A percentile compares a stretch with the other conserved stretches of the same genome.
Evolutionary conservation across 2,329 filamentous ascomycete genomes (phyloP).

Genomic region (Pseudofabraea citricarpa): DNA sequence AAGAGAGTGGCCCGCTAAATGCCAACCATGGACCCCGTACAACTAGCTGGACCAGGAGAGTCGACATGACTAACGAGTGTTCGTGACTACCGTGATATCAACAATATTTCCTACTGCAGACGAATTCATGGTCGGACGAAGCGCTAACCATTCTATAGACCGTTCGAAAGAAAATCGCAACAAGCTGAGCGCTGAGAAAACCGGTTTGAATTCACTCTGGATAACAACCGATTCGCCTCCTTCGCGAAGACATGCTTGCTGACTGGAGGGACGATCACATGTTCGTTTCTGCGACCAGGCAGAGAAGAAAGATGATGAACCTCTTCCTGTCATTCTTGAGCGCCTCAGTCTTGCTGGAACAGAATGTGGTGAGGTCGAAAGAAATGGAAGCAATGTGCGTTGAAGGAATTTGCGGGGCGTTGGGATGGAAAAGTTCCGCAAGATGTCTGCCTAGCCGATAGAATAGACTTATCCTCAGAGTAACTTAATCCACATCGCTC

Average conservation of each 20-base stretch:
- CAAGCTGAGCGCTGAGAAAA: conserved; percentile 21
- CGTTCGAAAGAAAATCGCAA: conserved; percentile 43
- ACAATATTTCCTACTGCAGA: conserved; percentile 61
- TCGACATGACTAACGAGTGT: conserved; percentile 72
- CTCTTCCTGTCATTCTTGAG: conserved; percentile 33
- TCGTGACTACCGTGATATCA: conserved; percentile 53
- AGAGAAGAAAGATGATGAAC: conserved; percentile 42
- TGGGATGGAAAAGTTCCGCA: conserved; percentile 40
- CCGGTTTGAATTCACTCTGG: conserved; percentile 44
- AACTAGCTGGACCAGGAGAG: conserved; percentile 50
- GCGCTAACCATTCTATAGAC: conserved; percentile 49
- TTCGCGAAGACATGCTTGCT: conserved; percentile 66
- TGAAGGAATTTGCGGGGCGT: conserved; percentile 36
- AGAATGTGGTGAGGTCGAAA: conserved; percentile 11
- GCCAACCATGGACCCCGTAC: conserved; percentile 19
- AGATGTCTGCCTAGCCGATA: conserved; percentile 25
- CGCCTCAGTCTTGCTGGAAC: conserved; percentile 15
- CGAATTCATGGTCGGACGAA: conserved; percentile 55
- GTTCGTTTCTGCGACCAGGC: conserved; percentile 44
- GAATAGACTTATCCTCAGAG: conserved; percentile 42
- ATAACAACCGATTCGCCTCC: conserved; percentile 68
- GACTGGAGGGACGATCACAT: conserved; percentile 64
- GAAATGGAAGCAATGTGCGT: conserved; percentile 25
- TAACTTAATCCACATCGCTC: conserved; percentile 44
- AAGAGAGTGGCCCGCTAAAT: conserved; percentile 14